Evolutionary conservation across 306 rosid species (phyloP).

Genomic region (Cicer bijugum): DNA sequence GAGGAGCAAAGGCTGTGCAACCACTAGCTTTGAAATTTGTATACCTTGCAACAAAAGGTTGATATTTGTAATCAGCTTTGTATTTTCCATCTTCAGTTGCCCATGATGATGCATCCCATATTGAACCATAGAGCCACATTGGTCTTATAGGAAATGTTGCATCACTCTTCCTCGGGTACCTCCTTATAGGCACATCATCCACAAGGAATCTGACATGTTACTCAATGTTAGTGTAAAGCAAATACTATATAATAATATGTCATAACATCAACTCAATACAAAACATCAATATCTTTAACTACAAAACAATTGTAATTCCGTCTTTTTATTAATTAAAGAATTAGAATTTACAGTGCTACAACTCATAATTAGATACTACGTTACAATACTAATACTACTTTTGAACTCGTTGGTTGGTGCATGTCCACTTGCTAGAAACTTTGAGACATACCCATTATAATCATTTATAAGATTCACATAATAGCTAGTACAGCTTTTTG

Average conservation of each 20-base stretch:
- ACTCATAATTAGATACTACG: no score
- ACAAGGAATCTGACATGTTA: constrained; percentile 72
- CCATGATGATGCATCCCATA: constrained; percentile 99
- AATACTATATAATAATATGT: background rate
- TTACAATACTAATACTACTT: no score
- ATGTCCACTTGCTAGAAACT: no score
- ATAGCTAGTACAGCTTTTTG: background rate
- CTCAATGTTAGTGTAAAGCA: constrained; percentile 36
- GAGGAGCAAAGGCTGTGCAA: constrained; percentile 73
- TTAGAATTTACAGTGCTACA: no score
- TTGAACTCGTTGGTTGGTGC: no score
- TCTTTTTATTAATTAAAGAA: no score
- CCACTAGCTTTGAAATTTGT: constrained; percentile 82
- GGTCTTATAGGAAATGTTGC: constrained; percentile 88
- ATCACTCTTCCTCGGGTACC: constrained; percentile 75
- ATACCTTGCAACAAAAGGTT: constrained; percentile 86
- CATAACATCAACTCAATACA: no score
- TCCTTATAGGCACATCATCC: constrained; percentile 94
- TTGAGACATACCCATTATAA: background rate
- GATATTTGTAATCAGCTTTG: constrained; percentile 90
- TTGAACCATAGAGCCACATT: constrained; percentile 98
- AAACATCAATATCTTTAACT: no score
- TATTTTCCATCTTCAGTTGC: constrained; percentile 98
- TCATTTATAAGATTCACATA: background rate
- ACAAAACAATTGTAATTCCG: no score